These are phyloP conservation scores for Penicillium italicum DNA, from an alignment of 2,329 filamentous ascomycete genomes.

Conservation along the genomic window DNA sequence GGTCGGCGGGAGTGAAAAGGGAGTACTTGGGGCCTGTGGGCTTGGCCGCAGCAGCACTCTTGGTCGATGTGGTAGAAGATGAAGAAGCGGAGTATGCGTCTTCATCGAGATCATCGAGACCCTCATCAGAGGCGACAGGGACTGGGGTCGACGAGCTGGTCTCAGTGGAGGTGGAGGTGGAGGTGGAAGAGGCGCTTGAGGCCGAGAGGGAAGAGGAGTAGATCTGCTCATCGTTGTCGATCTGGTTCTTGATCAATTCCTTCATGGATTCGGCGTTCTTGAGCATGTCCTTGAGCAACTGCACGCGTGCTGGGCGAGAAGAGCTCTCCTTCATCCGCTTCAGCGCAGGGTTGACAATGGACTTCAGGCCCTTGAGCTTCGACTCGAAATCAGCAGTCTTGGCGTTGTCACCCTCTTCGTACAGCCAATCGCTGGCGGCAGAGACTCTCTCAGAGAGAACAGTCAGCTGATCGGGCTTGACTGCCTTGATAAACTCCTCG, in stretches of 20 bases:
- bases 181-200: constrained; percentile 38
- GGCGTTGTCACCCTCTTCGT: constrained; percentile 76
- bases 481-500: constrained; percentile 67
- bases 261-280: constrained; percentile 69
- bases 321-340: constrained; percentile 68
- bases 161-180: constrained; percentile 38
- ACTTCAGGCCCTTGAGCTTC: constrained; percentile 72
- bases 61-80: constrained; percentile 36
- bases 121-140: constrained; percentile 36
- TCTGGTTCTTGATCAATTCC: constrained; percentile 64
- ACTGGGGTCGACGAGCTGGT: constrained; percentile 46
- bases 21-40: constrained; percentile 55
- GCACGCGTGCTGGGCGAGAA: constrained; percentile 67
- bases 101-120: constrained; percentile 76
- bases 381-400: constrained; percentile 69
- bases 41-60: constrained; percentile 34
- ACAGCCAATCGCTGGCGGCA: constrained; percentile 82
- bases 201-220: constrained; percentile 54
- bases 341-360: constrained; percentile 73
- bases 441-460: constrained; percentile 65
- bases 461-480: constrained; percentile 65
- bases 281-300: constrained; percentile 66
- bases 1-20: constrained; percentile 69
- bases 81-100: constrained; percentile 48
- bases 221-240: constrained; percentile 65